Base-by-base conservation (phyloP, 1,139 yeast genomes). In the Spathaspora sp. region DNA sequence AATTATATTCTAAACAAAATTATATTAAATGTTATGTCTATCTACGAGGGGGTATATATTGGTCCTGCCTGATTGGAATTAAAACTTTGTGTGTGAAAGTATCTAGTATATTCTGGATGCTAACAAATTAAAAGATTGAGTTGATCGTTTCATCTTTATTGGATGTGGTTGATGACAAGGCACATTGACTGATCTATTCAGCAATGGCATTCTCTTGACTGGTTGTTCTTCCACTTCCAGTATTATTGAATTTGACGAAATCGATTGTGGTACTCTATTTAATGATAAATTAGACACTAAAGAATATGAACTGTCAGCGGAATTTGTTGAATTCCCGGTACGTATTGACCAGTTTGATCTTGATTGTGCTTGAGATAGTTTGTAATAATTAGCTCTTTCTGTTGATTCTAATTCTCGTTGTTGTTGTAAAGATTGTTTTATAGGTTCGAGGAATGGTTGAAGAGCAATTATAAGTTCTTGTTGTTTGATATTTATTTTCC, bases 401-500 rank as follows among this genome's bases (percentile, higher is more conserved):
- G 54, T 52, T 42, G 63, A 59, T 52, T 72, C 78, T 37, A 59
- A 60, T 42, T 68, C 64, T 50, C 61, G 57, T 55, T 61, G 63
- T 51, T 57, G 60, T 23, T 58, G 18, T 41, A 68, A 54, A 13
- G 63, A 54, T 15, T 51, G 48, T 64, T 85, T 86, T 63, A 91
- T 89, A 43, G 89, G 86, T 25, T 75, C 70, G 49, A 93, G 70
- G 70, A 93, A 89, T 38, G 91, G 91, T 44, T 86, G 82, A 48
- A 91, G 75, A 15, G 84, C 84, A 44, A 74, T 68, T 47, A 82
- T 71, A 51, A 93, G 76, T 58, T 93, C 98, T 42, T 78, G 75
- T 56, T 82, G 83, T 40, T 80, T 70, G 47, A 93, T 82, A 41
- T 78, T 72, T 45, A 91, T 70, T 58, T 89, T 83, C 98, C 98